Base-by-base conservation (phyloP, 768 basidiomycete species). In the Boletus tomentosulus region DNA sequence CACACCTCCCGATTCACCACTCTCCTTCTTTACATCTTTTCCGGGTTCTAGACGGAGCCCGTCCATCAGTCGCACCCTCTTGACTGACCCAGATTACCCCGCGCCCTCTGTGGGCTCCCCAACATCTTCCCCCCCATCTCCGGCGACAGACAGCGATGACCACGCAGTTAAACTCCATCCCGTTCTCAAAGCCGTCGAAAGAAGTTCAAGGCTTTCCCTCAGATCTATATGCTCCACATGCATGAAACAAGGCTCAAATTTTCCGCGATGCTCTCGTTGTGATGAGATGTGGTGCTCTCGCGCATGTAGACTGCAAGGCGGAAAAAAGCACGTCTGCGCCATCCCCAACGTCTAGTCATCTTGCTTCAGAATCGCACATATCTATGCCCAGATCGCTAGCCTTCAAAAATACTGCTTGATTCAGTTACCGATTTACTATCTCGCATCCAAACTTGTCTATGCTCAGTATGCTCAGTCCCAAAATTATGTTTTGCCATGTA, bases 271-370 rank as follows among this genome's bases (percentile, higher is more conserved):
- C 62, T 74, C 77, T 7, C 79, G 77, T 55, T 86, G 85, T 57
- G 68, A 73, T 24, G 76, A 76, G 30, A 78, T 73, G 70, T 86
- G 85, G 85, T 86, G 85, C 59, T 85, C 84, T 25, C 73, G 85
- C 50, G 67, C 78, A 30, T 86, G 85, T 64, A 75, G 85, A 50
- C 59, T 86, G 51, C 69, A 73, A 43, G 76, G 74, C 22, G 79
- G 77, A 35, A 79, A 76, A 61, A 76, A 76, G 60, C 84, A 85
- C 64, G 58, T 71, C 10, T 84, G 84, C 56, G 55, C 61, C 37
- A 24, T 30, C 27, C 60, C 54, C 52, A 50, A 48, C 39, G 54
- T 15, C 27, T 65, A 61, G 34, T 19, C n/a, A 34, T 16, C 22
- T 3, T 52, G 28, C 28, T 11, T 8, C 11, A 11, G 3, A 34